Evolutionary conservation across 2,329 filamentous ascomycete species (phyloP).

Genomic region (Teratosphaeria gauchensis): DNA sequence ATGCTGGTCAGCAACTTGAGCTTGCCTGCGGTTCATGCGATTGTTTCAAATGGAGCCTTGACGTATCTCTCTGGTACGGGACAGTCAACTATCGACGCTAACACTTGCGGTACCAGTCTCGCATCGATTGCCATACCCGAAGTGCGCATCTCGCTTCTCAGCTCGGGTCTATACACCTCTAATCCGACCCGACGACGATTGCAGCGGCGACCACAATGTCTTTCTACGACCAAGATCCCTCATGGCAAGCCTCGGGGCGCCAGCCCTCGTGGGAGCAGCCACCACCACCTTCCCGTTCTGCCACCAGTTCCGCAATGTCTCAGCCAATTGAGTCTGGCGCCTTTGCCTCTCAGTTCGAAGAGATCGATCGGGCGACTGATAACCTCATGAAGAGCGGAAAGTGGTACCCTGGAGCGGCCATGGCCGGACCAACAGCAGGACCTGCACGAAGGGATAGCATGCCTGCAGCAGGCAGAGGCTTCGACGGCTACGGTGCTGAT

Average conservation of each 20-base stretch:
- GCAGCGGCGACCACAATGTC: slow-evolving; percentile 41
- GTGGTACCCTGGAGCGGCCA: slow-evolving; percentile 49
- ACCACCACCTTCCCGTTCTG: slow-evolving; percentile 56
- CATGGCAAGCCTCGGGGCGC: slow-evolving; percentile 53
- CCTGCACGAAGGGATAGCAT: slow-evolving; percentile 66
- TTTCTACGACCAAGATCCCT: slow-evolving; percentile 57
- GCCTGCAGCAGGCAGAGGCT: slow-evolving; percentile 47
- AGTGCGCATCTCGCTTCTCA: slow-evolving; percentile 1
- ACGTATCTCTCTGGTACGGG: not conserved
- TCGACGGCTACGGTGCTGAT: slow-evolving; percentile 36
- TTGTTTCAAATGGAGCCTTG: not conserved
- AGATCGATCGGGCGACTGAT: slow-evolving; percentile 91
- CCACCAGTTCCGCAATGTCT: slow-evolving; percentile 60
- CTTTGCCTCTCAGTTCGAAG: slow-evolving; percentile 83
- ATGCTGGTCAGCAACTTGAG: not conserved
- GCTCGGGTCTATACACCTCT: slow-evolving; percentile 13
- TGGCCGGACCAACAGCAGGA: slow-evolving; percentile 20
- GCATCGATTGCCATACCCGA: not conserved
- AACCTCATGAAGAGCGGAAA: slow-evolving; percentile 96
- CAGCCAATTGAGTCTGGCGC: slow-evolving; percentile 56
- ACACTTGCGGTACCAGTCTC: not conserved
- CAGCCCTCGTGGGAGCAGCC: slow-evolving; percentile 62
- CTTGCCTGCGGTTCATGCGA: not conserved
- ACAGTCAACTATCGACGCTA: not conserved
- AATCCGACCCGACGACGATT: slow-evolving; percentile 9